These are phyloP conservation scores for Talaromyces wortmannii DNA, from an alignment of 495 filamentous ascomycete species.

Conservation along the genomic window DNA sequence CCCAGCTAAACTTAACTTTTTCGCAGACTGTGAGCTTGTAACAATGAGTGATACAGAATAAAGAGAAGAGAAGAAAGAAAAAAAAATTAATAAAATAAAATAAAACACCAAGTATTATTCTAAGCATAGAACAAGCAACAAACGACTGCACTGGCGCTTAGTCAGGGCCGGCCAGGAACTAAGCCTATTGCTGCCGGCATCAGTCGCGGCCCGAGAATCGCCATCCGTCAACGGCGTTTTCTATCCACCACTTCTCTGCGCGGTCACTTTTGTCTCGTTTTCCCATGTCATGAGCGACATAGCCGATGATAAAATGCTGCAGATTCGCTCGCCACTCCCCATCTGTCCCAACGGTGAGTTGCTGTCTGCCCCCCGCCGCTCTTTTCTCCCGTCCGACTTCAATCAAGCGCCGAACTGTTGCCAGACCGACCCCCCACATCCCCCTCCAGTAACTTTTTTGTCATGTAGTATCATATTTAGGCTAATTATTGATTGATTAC, in stretches of 20 bases:
- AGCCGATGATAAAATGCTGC: slow-evolving; percentile 32
- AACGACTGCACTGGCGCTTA: background rate
- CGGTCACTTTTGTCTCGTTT: background rate
- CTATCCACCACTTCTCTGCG: background rate
- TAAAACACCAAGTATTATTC: too few relatives aligned
- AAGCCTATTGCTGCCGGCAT: background rate
- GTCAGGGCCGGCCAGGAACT: background rate
- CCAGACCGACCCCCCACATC: slow-evolving; percentile 26
- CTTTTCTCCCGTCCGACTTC: slow-evolving; percentile 2
- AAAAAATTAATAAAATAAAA: too few relatives aligned
- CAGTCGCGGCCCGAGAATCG: background rate
- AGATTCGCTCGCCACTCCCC: slow-evolving; percentile 20
- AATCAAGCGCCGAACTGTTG: slow-evolving; percentile 10
- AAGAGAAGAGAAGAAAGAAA: too few relatives aligned
- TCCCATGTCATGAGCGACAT: background rate
- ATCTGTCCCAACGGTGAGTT: slow-evolving; percentile 30
- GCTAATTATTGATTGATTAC: background rate
- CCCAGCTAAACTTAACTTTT: too few relatives aligned
- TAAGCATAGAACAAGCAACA: too few relatives aligned
- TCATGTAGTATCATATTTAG: background rate
- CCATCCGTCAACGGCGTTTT: background rate
- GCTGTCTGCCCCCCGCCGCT: background rate
- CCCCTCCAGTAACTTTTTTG: slow-evolving; percentile 1
- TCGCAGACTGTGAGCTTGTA: too few relatives aligned
- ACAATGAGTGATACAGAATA: too few relatives aligned